A percentile compares a stretch with the other conserved stretches of the same genome.
Evolutionary conservation across 108 stramenopile species (phyloP).

Genomic region (Aurantiochytrium sp.): DNA sequence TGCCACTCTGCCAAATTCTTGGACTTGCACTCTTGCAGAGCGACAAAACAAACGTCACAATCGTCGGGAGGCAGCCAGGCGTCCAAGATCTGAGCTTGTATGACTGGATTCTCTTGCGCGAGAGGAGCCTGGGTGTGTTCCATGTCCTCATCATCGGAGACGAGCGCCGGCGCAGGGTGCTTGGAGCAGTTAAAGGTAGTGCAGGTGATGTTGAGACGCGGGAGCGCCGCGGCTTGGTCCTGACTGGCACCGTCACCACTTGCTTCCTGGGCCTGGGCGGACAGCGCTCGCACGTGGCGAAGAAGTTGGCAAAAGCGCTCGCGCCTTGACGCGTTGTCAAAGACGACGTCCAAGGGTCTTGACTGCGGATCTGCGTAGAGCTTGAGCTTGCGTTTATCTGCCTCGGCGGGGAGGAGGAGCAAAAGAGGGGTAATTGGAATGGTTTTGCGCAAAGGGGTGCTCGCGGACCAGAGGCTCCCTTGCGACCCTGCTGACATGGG

Average conservation of each 20-base stretch:
- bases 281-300: neutral
- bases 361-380: neutral
- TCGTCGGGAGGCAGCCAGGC: slow-evolving; percentile 21
- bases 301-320: neutral
- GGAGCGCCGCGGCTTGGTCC: neutral
- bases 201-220: neutral
- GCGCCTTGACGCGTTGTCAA: neutral
- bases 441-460: neutral
- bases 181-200: slow-evolving; percentile 8
- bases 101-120: neutral
- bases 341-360: neutral
- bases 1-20: neutral
- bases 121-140: neutral
- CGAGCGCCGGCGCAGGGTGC: neutral
- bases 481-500: neutral
- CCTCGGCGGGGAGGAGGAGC: neutral
- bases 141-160: neutral
- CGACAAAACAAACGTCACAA: slow-evolving; percentile 39
- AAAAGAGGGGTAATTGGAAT: neutral
- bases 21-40: slow-evolving; percentile 32
- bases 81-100: neutral
- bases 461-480: neutral
- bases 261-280: neutral
- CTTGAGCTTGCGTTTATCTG: neutral
- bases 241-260: neutral